Base-by-base conservation (phyloP, 2,329 filamentous ascomycete genomes). In the Alternaria ventricosa region DNA sequence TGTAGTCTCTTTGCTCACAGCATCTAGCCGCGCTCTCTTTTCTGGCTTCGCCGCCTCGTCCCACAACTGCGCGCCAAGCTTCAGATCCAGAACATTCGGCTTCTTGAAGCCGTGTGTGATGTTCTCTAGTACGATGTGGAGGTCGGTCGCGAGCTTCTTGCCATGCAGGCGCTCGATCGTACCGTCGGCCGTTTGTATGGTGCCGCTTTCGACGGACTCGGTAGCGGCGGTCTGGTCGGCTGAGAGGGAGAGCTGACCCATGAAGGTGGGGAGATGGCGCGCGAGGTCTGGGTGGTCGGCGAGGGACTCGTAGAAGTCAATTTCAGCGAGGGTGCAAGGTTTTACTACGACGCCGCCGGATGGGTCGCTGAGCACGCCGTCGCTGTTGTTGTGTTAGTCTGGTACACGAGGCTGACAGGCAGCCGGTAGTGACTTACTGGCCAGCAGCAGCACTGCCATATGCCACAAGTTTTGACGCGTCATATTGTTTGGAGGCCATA, bases 41-140 rank as follows among this genome's bases (percentile, higher is more conserved):
- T 86, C 84, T 1, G 82, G 79, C 23, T 84, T 84, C 4, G 89
- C 87, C 65, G 84, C 84, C 41, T 97, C 92, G 13, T 92, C 95
- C 91, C 94, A 98, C 6, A 99, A 83, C 30, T 92, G 87, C 54
- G 89, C 87, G 46, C 96, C 96, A 20, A 99, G 88, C 82, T 99
- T 99, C 68, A 97, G 88, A 76, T 99, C 96, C 61, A 99, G 84
- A 8, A 99, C 93, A 72, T 97, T 98, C 7, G 96, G 93, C 62
- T 88, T 87, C 73, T 87, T 88, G 83, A 94, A 98, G 1, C 93
- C 93, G 68, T 88, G 87, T 0, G 93, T 90, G 7, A 92, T 87
- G 77, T 97, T 97, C 76, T 94, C 91, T 27, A 98, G 84, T 12
- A 97, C 94, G 18, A 97, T 90, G 3, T 92, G 92, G 58, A 89